Percentiles rank a stretch among this genome's conserved stretches.
phyloP scores from a whole-genome alignment of 495 filamentous ascomycete genomes.

The Penicillium goetzii region DNA sequence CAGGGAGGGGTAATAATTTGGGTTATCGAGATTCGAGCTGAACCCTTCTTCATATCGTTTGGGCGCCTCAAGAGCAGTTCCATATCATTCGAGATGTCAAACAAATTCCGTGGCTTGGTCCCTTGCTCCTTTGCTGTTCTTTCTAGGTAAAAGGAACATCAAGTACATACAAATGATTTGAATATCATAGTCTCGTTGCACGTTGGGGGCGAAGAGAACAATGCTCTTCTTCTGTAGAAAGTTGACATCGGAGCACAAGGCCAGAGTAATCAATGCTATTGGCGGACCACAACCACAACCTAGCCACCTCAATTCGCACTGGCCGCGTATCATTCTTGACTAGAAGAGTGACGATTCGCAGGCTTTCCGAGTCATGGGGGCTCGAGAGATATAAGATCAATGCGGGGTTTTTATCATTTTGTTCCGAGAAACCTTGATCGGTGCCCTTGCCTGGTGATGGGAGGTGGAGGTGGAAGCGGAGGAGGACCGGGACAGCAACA shows the following conservation, averaged over 20 bases:
- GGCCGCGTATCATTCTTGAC: conserved; percentile 5
- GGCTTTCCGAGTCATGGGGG: neutral
- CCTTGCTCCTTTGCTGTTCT: neutral
- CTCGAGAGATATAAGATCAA: conserved; percentile 4
- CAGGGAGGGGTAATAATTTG: neutral
- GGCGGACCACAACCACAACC: neutral
- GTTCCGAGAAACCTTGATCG: neutral
- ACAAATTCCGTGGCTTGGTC: neutral
- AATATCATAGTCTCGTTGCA: neutral
- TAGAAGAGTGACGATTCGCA: neutral
- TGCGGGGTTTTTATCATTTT: neutral
- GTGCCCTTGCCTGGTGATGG: neutral
- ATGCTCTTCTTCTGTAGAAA: neutral
- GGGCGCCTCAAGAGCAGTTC: neutral
- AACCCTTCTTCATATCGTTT: neutral
- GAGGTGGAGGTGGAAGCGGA: neutral
- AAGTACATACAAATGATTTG: neutral
- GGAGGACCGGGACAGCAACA: neutral
- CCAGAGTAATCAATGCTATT: neutral
- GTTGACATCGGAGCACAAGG: neutral
- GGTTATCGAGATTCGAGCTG: conserved; percentile 1
- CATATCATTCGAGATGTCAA: neutral
- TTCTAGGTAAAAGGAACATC: neutral
- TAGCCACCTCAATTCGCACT: neutral
- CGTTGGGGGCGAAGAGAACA: neutral